Evolutionary conservation across 129 eudicot species (phyloP), one percentile per base, ranked within the genome.

Genomic region (Flaveria robusta): DNA sequence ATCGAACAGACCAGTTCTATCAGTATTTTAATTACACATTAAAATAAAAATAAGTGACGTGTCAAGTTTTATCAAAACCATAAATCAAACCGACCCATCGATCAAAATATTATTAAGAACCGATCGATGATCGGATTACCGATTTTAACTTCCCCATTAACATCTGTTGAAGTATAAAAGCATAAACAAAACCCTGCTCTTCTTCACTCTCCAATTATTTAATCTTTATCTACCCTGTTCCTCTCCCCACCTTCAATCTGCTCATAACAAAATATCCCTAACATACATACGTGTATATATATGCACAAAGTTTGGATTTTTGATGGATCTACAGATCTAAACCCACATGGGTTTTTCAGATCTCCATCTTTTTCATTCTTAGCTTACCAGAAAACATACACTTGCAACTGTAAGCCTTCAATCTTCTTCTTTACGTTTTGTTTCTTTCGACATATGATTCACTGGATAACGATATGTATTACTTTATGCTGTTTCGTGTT

Each of bases 251-350:
- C 18, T 27, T 26, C 67, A 60, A 63, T 63, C 45, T 63, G 20
- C 72, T 29, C 51, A 31, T 46, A 72, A 47, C 67, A 66, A 73
- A 63, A 34, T 72, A 79, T 63, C 76, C 62, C 68, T n/a, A 50
- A 65, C 42, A 13, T 14, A 27, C 20, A 62, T 14, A 29, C 37
- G 63, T 31, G 16, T 68, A 49, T 64, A 64, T 71, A 31, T 50
- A 49, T 52, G 74, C 55, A 71, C 60, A 77, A 59, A 66, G 49
- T 45, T 39, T 24, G 70, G 75, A 79, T 79, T 51, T 83, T 71
- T 85, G 54, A 77, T 85, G 87, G 87, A 83, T 88, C 92, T 85
- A 27, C 81, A 88, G 90, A 88, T 88, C 93, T 39, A 66, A 46
- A 64, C 55, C 67, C 65, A 29, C 83, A 77, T 80, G 72, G 79